Percentiles rank a stretch among this genome's conserved stretches.
phyloP scores from a whole-genome alignment of 148 eudicot species.

The Vaccinium myrtillus region DNA sequence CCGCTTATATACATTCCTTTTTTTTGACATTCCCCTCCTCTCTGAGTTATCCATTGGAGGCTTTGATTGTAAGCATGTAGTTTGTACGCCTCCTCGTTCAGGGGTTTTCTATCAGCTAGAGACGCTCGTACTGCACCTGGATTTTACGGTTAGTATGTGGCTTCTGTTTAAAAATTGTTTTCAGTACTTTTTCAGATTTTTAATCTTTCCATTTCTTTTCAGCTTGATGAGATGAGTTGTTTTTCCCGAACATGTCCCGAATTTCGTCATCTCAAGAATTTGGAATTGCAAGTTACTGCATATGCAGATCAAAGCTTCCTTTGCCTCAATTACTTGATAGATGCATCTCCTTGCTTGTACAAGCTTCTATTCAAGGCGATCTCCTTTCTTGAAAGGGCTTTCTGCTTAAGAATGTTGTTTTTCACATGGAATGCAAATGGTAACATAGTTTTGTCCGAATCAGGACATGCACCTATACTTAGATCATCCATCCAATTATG shows the following conservation, averaged over 20 bases:
- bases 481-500: not conserved
- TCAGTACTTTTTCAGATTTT: not conserved
- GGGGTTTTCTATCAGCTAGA: not conserved
- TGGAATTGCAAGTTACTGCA: not conserved
- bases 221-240: not conserved
- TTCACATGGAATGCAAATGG: not conserved
- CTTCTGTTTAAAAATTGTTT: too few species aligned
- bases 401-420: not conserved
- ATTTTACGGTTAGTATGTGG: not conserved
- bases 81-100: not conserved
- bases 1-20: not conserved
- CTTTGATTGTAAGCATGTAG: not conserved
- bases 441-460: not conserved
- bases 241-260: not conserved
- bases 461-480: not conserved
- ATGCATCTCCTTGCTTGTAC: constrained; percentile 2
- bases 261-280: not conserved
- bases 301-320: not conserved
- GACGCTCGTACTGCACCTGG: not conserved
- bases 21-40: not conserved
- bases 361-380: not conserved
- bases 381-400: not conserved
- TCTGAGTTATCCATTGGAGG: not conserved
- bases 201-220: not conserved
- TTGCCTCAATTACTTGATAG: not conserved